phyloP scores from a whole-genome alignment of 208 protist genomes.

The Leishmania braziliensis region DNA sequence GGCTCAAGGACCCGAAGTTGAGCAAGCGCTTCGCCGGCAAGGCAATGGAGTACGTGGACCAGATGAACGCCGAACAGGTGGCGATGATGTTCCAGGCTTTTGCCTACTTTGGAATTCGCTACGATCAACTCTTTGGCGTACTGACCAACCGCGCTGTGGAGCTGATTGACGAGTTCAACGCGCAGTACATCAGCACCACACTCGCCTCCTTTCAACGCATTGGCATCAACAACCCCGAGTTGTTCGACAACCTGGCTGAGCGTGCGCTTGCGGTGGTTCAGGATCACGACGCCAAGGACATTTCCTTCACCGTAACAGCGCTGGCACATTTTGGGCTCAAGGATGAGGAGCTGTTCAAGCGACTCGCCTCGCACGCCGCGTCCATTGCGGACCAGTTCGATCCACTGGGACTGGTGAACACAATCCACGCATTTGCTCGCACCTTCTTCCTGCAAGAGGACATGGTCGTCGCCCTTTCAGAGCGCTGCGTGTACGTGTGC shows the following conservation, averaged over 20 bases:
- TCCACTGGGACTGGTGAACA: constrained; percentile 77
- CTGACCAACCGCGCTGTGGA: constrained; percentile 93
- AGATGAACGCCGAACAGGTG: constrained; percentile 92
- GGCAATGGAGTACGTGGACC: constrained; percentile 92
- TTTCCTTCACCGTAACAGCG: constrained; percentile 83
- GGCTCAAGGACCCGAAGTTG: constrained; percentile 85
- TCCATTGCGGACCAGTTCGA: constrained; percentile 90
- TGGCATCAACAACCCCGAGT: constrained; percentile 92
- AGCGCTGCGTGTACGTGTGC: constrained; percentile 84
- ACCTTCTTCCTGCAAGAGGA: constrained; percentile 91
- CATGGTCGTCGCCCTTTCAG: constrained; percentile 86
- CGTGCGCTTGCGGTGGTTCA: constrained; percentile 88
- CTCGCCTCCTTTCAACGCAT: constrained; percentile 90
- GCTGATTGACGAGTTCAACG: constrained; percentile 93
- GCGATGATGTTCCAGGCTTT: constrained; percentile 90
- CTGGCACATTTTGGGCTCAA: constrained; percentile 92
- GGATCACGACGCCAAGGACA: constrained; percentile 88
- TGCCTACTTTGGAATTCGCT: constrained; percentile 89
- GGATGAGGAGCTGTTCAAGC: constrained; percentile 92
- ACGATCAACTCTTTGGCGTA: constrained; percentile 93
- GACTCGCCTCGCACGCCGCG: constrained; percentile 86
- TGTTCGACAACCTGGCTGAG: constrained; percentile 93
- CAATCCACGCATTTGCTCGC: constrained; percentile 86
- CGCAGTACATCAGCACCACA: constrained; percentile 90
- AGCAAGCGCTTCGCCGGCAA: constrained; percentile 90